Evolutionary conservation across 495 filamentous ascomycete genomes (phyloP), one percentile per base, ranked within the genome.

Genomic region (Penicillium mononematosum): DNA sequence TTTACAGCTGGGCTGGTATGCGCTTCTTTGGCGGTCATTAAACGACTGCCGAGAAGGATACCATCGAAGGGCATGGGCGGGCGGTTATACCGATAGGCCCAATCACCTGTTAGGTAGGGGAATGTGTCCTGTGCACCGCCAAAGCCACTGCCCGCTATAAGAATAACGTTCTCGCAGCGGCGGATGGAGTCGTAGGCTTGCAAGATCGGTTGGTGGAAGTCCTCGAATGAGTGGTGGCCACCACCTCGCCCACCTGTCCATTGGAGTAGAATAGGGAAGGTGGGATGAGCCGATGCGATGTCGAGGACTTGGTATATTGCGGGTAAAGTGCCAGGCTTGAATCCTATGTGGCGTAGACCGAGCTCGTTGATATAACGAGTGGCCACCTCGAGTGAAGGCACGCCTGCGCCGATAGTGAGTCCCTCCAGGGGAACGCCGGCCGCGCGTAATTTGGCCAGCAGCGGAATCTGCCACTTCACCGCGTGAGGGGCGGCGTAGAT

Each of bases 401-500:
- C 75, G 34, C 78, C 78, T 0, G 78, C 78, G 53, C 78, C 78
- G 32, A 80, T 73, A 22, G 76, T 78, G 36, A 98, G 78, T 62
- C 94, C 94, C 63, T 97, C 91, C 55, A 98, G 90, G 5, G 94
- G 94, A 38, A 95, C 85, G 61, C 94, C 94, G 54, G 95, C 89
- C 16, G 89, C 81, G 43, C 92, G 84, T 36, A 98, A 80, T 57
- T 88, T 84, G 48, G 83, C 88, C 58, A 98, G 84, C 29, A 98
- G 77, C 42, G 94, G 92, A 48, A 97, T 95, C 71, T 98, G 94
- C 94, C 94, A 98, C 31, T 77, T 88, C 92, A 98, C 97, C 32
- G 92, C 91, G 50, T 88, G 84, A 17, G 94, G 94, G 66, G 91
- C 93, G 67, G 96, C 94, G 65, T 98, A 98, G 67, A 98, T 97